Evolutionary conservation across 2,329 filamentous ascomycete genomes (phyloP).

Genomic region (Clarireedia hainanense): DNA sequence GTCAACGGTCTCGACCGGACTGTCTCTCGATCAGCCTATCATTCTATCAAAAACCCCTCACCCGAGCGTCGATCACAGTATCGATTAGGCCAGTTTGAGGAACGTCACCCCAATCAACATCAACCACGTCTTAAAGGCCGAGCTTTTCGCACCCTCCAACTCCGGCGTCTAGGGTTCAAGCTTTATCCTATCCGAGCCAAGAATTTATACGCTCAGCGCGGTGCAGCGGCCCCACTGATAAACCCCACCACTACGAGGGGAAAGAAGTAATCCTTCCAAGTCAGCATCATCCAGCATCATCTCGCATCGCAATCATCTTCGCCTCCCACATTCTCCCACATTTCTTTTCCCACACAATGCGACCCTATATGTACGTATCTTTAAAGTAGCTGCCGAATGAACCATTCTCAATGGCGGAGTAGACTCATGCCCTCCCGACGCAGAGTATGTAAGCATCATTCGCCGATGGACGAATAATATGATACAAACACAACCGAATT

Average conservation of each 20-base stretch:
- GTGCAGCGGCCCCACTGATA: slow-evolving; percentile 3
- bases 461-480: background rate
- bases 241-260: background rate
- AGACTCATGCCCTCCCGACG: background rate
- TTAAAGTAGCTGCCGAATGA: slow-evolving; percentile 3
- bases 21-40: slow-evolving; percentile 15
- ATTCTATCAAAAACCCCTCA: slow-evolving; percentile 16
- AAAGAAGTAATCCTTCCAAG: background rate
- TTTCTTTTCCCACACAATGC: background rate
- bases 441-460: slow-evolving; percentile 1
- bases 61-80: background rate
- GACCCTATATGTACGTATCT: too few species aligned
- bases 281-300: background rate
- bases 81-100: slow-evolving; percentile 7
- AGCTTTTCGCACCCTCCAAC: slow-evolving; percentile 4
- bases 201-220: slow-evolving; percentile 12
- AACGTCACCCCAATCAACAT: slow-evolving; percentile 26
- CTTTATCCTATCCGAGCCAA: slow-evolving; percentile 2
- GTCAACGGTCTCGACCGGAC: slow-evolving; percentile 5
- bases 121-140: slow-evolving; percentile 24
- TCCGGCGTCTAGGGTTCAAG: slow-evolving; percentile 7
- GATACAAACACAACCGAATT: background rate
- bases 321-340: background rate
- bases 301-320: background rate
- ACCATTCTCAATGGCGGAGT: slow-evolving; percentile 1